Conservation (phyloP, 305 asterid genomes). For the Salvia sclarea region DNA sequence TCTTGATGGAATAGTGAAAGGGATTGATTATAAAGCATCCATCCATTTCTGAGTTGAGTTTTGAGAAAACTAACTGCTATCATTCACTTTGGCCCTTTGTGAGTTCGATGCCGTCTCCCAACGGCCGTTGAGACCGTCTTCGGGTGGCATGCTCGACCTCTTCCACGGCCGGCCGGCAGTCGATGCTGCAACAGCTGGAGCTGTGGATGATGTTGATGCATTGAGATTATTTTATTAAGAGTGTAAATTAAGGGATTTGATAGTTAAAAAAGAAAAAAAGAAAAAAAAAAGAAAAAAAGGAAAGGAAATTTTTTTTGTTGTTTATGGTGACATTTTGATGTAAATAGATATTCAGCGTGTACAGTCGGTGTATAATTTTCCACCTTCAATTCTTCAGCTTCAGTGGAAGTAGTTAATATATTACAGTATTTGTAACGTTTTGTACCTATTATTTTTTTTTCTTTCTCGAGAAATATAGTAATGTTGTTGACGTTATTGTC, state of each 20-base stretch:
- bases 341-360: conserved; percentile 30
- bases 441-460: neutral
- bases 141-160: neutral
- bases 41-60: neutral
- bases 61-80: neutral
- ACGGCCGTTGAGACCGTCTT: neutral
- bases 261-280: neutral
- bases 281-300: neutral
- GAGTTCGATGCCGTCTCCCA: neutral
- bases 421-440: neutral
- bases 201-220: conserved; percentile 2
- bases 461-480: neutral
- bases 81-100: neutral
- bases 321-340: conserved; percentile 13
- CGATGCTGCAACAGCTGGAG: conserved; percentile 4
- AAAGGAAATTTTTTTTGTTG: conserved; percentile 6
- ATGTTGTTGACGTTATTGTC: neutral
- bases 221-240: neutral
- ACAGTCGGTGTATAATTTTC: conserved; percentile 29
- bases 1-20: conserved; percentile 18
- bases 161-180: neutral
- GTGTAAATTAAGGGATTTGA: conserved; percentile 18
- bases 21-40: conserved; percentile 5
- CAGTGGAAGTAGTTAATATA: neutral
- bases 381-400: conserved; percentile 8